Evolutionary conservation across 2,329 filamentous ascomycete species (phyloP), one percentile per base, ranked within the genome.

Genomic region (Fusarium buxicola): DNA sequence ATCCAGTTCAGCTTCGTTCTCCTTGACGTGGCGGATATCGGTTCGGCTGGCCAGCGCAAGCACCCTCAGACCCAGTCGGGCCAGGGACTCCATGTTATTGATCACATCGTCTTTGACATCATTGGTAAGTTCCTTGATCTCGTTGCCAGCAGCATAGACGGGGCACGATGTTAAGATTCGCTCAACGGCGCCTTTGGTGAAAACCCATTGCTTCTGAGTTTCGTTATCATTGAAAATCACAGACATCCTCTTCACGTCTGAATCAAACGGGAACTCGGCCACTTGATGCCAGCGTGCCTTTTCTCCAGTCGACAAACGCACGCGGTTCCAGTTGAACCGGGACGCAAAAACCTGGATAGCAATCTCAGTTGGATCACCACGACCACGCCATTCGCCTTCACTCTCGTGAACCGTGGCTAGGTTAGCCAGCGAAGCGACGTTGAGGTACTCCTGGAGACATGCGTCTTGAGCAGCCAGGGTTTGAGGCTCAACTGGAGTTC

Each of bases 181-280:
- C 71, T 92, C 89, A 5, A 91, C 89, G 2, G 90, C 90, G 45
- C 88, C 88, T 70, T 89, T 89, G 55, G 86, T 87, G 66, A 87
- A 87, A 41, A 86, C 77, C 73, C 75, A 80, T 63, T 80, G 79
- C 50, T 78, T 74, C 21, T 76, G 72, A 2, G 71, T 73, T 8
- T 76, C 71, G 12, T 65, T 68, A 18, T 82, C 74, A 38, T 81
- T 70, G 72, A 89, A 90, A 49, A 91, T 86, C 32, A 91, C 88
- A 0, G 88, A 90, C 89, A 92, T 92, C 68, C 88, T 90, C 79
- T 92, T 92, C 62, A 92, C 84, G 55, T 86, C 86, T 0, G 89
- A 91, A 70, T 92, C 89, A 62, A 92, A 92, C 0, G 89, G 89
- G 56, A 89, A 91, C 67, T 92, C 90, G 2, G 86, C 85, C 21